Base-by-base conservation (phyloP, 345 rosid species). In the Corchorus capsularis region DNA sequence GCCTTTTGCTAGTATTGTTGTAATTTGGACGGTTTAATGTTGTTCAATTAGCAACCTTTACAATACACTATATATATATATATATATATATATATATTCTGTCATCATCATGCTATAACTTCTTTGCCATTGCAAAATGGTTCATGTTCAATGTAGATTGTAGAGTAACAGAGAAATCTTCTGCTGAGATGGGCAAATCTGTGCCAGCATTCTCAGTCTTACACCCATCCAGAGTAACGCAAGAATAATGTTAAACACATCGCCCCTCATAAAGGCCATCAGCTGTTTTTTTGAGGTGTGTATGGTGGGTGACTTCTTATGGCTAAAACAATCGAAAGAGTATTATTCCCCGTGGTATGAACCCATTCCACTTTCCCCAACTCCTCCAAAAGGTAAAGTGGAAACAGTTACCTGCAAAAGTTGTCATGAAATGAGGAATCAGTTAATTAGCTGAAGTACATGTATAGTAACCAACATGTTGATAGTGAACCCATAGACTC, bases 331-430 rank as follows among this genome's bases (percentile, higher is more conserved):
- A 54, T 93, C 97, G 73, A 89, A 95, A 50, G 99, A 93, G 81
- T 27, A 27, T 1, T 83, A 92, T 46, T 95, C 87, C 2, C 98
- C 98, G 32, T 95, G 98, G 86, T 95, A 95, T 0, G 91, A 77
- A 35, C 98, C 98, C 60, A 90, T 86, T 77, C 97, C 97, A 35
- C 98, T 94, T 85, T 90, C 97, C 43, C 97, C 98, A 0, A 94
- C 95, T n/a, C 98, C 98, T 39, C 98, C 98, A 54, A 93, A 91
- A 0, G 97, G 98, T 32, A 94, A 81, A 45, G 78, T 69, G 0
- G 87, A 77, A 49, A 91, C 81, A 0, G 88, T 81, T 1, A 88
- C 83, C 98, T 94, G 90, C 83, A 84, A 53, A 3, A 8, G 22
- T 76, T 60, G 20, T 46, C 62, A 53, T 49, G 50, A 12, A 27